Percentiles rank a stretch among this genome's conserved stretches.
Conservation (phyloP, 202 grass and related monocot species). For the Thinopyrum obtusiflorum region DNA sequence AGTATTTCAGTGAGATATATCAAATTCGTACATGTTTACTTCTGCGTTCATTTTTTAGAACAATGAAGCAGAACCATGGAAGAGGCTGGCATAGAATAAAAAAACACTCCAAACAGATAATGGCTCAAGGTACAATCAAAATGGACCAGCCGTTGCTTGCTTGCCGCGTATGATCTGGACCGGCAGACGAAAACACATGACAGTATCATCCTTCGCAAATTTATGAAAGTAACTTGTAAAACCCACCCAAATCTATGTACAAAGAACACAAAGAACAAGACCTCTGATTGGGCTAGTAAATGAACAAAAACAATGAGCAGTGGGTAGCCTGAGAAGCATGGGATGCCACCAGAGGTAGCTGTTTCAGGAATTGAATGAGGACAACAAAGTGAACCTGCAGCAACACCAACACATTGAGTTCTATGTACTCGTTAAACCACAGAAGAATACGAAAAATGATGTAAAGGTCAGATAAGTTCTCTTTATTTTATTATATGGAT, state of each 20-base stretch:
- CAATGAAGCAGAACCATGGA: neutral
- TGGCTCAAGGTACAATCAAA: neutral
- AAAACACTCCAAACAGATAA: neutral
- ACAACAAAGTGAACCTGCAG: conserved; percentile 70
- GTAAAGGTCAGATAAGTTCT: neutral
- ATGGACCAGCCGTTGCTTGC: neutral
- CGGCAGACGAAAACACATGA: neutral
- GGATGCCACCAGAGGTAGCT: conserved; percentile 51
- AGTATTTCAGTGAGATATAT: neutral
- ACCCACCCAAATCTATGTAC: neutral
- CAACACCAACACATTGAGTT: conserved; percentile 25
- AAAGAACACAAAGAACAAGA: neutral
- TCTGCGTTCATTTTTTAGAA: neutral
- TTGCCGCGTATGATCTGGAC: neutral
- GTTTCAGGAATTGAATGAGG: conserved; percentile 68
- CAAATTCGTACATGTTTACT: neutral
- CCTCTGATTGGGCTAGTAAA: conserved; percentile 12
- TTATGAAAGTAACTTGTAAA: neutral
- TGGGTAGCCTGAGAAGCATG: conserved; percentile 62
- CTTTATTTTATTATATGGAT: neutral
- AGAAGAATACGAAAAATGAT: neutral
- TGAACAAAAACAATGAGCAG: neutral
- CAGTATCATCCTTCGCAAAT: neutral
- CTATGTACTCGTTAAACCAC: neutral
- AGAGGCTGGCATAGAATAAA: neutral